Percentiles rank a stretch among this genome's conserved stretches.
phyloP scores from a whole-genome alignment of 73 alveolate species.

The Loxodes magnus region DNA sequence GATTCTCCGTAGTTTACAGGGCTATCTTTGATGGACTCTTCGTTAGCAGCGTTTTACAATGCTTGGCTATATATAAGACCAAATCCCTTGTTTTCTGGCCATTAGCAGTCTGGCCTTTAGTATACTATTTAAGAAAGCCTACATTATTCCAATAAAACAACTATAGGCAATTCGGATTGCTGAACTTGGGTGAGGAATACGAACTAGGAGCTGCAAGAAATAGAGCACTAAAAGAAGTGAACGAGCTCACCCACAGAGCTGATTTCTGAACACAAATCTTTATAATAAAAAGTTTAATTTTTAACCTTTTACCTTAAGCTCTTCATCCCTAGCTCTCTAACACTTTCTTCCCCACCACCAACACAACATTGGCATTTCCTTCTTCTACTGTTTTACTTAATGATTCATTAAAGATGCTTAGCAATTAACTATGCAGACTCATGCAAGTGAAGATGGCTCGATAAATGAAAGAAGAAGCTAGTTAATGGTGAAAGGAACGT shows the following conservation, averaged over 20 bases:
- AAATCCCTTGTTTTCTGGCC: conserved; percentile 7
- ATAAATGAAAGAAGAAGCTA: too few species aligned
- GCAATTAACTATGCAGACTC: too few species aligned
- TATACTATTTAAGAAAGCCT: conserved; percentile 39
- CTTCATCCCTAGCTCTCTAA: too few species aligned
- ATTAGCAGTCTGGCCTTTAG: conserved; percentile 43
- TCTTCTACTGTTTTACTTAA: too few species aligned
- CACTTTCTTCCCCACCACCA: too few species aligned
- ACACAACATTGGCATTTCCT: too few species aligned
- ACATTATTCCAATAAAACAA: conserved; percentile 39
- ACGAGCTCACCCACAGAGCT: conserved; percentile 56
- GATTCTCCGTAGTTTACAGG: background rate
- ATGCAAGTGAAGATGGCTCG: too few species aligned
- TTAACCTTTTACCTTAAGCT: too few species aligned
- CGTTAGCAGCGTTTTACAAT: background rate
- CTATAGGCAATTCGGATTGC: conserved; percentile 70
- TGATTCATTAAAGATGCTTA: too few species aligned
- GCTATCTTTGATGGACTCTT: background rate
- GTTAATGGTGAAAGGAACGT: too few species aligned
- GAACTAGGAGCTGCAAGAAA: conserved; percentile 73
- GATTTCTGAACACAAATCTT: too few species aligned
- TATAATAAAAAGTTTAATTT: too few species aligned
- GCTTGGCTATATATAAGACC: background rate
- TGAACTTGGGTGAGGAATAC: conserved; percentile 75
- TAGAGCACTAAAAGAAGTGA: conserved; percentile 57